Percentiles rank a stretch among this genome's conserved stretches.
phyloP scores from a whole-genome alignment of 495 filamentous ascomycete species.

The Penicillium waksmanii region DNA sequence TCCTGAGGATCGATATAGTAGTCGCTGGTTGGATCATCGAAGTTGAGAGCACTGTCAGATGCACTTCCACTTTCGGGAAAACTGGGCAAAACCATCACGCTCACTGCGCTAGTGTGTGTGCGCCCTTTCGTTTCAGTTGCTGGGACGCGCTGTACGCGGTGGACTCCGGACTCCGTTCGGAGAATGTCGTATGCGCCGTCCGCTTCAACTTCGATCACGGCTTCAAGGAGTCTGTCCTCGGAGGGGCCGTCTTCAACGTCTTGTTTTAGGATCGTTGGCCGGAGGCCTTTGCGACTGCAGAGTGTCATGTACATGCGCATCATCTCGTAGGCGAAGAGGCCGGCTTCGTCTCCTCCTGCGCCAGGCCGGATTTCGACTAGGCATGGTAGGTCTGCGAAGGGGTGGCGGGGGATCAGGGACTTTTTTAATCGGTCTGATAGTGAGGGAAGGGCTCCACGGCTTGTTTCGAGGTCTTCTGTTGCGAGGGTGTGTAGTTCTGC shows the following conservation, averaged over 20 bases:
- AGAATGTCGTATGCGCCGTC: constrained; percentile 78
- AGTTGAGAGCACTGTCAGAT: constrained; percentile 59
- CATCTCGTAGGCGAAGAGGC: constrained; percentile 83
- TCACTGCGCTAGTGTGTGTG: constrained; percentile 89
- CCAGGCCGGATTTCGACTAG: constrained; percentile 91
- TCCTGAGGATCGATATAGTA: constrained; percentile 88
- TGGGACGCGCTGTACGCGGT: constrained; percentile 91
- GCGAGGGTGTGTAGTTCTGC: constrained; percentile 70
- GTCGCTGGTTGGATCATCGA: constrained; percentile 83
- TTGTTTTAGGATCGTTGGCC: constrained; percentile 58
- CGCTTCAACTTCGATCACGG: constrained; percentile 80
- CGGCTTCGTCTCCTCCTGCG: constrained; percentile 90
- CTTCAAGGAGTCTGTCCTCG: constrained; percentile 74
- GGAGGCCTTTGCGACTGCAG: constrained; percentile 66
- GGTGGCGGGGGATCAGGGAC: constrained; percentile 82
- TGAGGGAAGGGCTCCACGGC: constrained; percentile 57
- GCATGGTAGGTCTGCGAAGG: constrained; percentile 91
- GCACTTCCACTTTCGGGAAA: constrained; percentile 63
- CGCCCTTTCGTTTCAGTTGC: constrained; percentile 87
- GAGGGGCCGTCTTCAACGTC: constrained; percentile 58
- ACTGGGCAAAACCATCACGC: constrained; percentile 86
- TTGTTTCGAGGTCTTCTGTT: constrained; percentile 71
- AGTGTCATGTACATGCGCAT: constrained; percentile 87
- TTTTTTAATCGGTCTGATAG: constrained; percentile 69
- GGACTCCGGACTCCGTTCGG: constrained; percentile 88